phyloP scores from a whole-genome alignment of 768 basidiomycete species.

The Hygrophorus russula region DNA sequence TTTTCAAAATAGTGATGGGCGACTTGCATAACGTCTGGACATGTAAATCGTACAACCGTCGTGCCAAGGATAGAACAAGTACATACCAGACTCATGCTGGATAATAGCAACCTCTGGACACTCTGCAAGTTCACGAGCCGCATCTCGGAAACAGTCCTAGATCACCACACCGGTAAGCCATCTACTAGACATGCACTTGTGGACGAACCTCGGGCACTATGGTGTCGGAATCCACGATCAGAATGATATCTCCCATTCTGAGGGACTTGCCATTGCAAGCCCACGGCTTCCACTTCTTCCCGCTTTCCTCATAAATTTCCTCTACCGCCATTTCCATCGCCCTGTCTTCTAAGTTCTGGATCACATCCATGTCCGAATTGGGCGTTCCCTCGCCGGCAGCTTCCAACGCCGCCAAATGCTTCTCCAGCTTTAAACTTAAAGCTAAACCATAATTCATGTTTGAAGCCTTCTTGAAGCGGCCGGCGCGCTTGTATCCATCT shows the following conservation, averaged over 20 bases:
- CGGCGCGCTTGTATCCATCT: constrained; percentile 70
- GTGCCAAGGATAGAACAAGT: neutral
- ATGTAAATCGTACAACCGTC: neutral
- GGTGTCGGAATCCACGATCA: constrained; percentile 77
- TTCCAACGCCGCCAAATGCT: constrained; percentile 36
- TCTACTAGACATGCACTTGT: neutral
- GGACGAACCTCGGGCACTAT: constrained; percentile 55
- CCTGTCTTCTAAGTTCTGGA: constrained; percentile 50
- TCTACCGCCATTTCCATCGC: constrained; percentile 69
- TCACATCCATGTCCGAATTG: constrained; percentile 24
- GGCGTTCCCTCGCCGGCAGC: constrained; percentile 22
- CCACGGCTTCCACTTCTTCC: constrained; percentile 57
- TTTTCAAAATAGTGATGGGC: constrained; percentile 87
- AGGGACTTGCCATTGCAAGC: constrained; percentile 64
- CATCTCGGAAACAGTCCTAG: constrained; percentile 82
- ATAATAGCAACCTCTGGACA: constrained; percentile 82
- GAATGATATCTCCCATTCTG: constrained; percentile 68
- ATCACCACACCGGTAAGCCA: constrained; percentile 2
- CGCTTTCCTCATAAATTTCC: constrained; percentile 53
- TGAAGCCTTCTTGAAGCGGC: constrained; percentile 84
- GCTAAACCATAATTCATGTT: constrained; percentile 78
- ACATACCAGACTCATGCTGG: constrained; percentile 74
- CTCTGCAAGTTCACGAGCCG: constrained; percentile 73
- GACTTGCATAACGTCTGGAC: constrained; percentile 77
- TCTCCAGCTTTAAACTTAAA: constrained; percentile 31